Evolutionary conservation across 257 asterid species (phyloP), one percentile per base, ranked within the genome.

Genomic region (Solanum megistacrolobum): DNA sequence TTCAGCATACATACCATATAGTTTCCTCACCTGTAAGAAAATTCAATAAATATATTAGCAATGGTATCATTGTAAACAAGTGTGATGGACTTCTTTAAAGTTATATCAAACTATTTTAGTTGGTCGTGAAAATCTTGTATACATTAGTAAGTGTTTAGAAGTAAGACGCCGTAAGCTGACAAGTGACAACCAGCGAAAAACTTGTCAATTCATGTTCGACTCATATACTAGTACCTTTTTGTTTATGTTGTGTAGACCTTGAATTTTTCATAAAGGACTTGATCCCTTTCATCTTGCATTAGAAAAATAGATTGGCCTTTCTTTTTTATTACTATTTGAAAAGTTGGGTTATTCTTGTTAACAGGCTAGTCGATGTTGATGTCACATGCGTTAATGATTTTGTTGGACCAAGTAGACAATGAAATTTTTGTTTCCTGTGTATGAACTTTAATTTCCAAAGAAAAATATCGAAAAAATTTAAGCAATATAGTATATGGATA

Each of bases 1-100:
- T 83, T 93, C 92, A 46, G 91, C 92, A 74, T 94, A 93, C 43
- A 90, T 36, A 31, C 71, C 43, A 89, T 92, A 88, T 20, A 93
- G 89, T 68, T 88, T 89, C 35, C 84, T 46, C 55, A 93, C 92
- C 98, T 94, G 89, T 85, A 5, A 31, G 48, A 3, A 75, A 25
- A 60, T 60, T 48, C 12, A 23, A 73, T 31, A 34, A 74, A 23
- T 55, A 1, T 20, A 7, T 86, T 32, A 87, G 86, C 83, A 41
- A 38, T 20, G 9, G 58, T 83, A 69, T 74, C 72, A 48, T 71
- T 16, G 41, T 21, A 60, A 60, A 60, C 27, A 60, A 21, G 27
- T 60, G 68, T 60, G 25, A 60, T 8, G 12, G 4, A 21, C 21
- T 48, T 48, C 1, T 21, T 4, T 60, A 23, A 58, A 58, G 68